phyloP scores from a whole-genome alignment of 305 asterid species.

The Fraxinus baroniana region DNA sequence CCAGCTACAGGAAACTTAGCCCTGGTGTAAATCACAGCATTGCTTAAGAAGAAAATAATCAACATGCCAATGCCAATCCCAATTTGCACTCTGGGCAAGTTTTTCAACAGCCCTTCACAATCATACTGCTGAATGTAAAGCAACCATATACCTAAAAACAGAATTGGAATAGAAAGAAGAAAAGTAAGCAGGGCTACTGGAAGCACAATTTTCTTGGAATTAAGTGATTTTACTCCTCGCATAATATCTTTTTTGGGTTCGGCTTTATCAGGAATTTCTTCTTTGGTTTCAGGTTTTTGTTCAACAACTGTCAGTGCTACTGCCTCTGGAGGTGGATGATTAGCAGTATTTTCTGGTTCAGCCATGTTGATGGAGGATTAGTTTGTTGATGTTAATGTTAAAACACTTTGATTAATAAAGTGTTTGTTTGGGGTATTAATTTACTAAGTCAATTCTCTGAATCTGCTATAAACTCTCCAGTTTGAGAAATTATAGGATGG shows the following conservation, averaged over 20 bases:
- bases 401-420: not conserved
- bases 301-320: slow-evolving; percentile 15
- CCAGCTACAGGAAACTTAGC: slow-evolving; percentile 20
- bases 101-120: slow-evolving; percentile 33
- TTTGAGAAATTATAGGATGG: slow-evolving; percentile 16
- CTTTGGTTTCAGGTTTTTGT: slow-evolving; percentile 8
- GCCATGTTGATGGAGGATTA: slow-evolving; percentile 20
- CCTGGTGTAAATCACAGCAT: slow-evolving; percentile 22
- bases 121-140: slow-evolving; percentile 27
- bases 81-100: slow-evolving; percentile 28
- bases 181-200: slow-evolving; percentile 25
- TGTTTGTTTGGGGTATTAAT: not conserved
- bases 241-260: not conserved
- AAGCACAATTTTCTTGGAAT: slow-evolving; percentile 7
- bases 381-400: not conserved
- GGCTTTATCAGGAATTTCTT: not conserved
- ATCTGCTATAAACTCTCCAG: not conserved
- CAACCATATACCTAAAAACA: slow-evolving; percentile 31
- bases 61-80: slow-evolving; percentile 29
- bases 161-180: slow-evolving; percentile 36
- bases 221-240: not conserved
- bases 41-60: slow-evolving; percentile 28
- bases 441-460: slow-evolving; percentile 12
- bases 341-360: slow-evolving; percentile 7
- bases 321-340: slow-evolving; percentile 2